phyloP scores from a whole-genome alignment of 2,329 filamentous ascomycete genomes.

The Gliomastix tumulicola region DNA sequence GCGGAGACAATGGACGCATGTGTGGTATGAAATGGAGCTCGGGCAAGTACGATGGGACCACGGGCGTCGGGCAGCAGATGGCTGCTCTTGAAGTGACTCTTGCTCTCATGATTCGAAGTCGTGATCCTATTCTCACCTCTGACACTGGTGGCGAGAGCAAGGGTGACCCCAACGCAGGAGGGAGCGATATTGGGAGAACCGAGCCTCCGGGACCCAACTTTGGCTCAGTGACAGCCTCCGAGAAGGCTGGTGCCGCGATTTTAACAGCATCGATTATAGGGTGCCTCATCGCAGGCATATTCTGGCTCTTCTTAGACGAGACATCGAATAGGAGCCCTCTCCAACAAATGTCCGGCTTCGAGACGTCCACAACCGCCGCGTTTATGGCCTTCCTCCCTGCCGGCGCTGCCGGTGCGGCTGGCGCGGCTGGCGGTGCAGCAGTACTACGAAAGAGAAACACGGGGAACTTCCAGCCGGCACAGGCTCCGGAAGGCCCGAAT shows the following conservation, averaged over 20 bases:
- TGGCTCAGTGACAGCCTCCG: slow-evolving; percentile 40
- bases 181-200: slow-evolving; percentile 34
- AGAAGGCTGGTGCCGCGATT: slow-evolving; percentile 63
- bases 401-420: slow-evolving; percentile 9
- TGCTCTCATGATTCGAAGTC: slow-evolving; percentile 46
- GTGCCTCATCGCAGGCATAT: slow-evolving; percentile 43
- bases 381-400: neutral
- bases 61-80: slow-evolving; percentile 66
- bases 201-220: slow-evolving; percentile 15
- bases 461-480: slow-evolving; percentile 14
- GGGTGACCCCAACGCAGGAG: slow-evolving; percentile 37
- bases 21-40: slow-evolving; percentile 56
- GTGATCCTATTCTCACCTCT: slow-evolving; percentile 34
- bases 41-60: slow-evolving; percentile 48
- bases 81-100: slow-evolving; percentile 59
- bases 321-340: slow-evolving; percentile 21
- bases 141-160: slow-evolving; percentile 51
- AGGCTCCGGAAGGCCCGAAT: neutral
- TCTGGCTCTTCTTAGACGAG: slow-evolving; percentile 44
- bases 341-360: slow-evolving; percentile 13
- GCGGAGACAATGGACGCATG: slow-evolving; percentile 47
- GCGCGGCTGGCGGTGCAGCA: slow-evolving; percentile 14
- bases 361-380: neutral
- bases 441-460: slow-evolving; percentile 9
- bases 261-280: slow-evolving; percentile 51